phyloP scores from a whole-genome alignment of 345 rosid genomes.

The Camelina hispida region DNA sequence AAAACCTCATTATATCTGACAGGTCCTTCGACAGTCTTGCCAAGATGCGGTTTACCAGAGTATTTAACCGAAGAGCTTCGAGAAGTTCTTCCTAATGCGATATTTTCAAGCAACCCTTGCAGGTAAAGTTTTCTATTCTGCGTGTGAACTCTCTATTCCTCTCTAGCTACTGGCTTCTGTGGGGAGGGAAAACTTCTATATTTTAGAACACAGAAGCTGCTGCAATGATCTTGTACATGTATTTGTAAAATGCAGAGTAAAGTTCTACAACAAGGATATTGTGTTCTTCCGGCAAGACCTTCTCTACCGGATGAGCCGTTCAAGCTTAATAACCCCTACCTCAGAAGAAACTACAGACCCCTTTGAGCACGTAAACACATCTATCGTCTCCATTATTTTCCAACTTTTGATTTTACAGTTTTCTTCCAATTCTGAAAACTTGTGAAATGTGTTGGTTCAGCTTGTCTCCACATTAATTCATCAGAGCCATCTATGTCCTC shows the following conservation, averaged over 20 bases:
- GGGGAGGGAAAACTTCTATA: too few species aligned
- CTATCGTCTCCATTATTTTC: slow-evolving; percentile 17
- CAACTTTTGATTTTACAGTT: background rate
- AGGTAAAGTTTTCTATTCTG: slow-evolving; percentile 51
- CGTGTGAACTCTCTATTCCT: slow-evolving; percentile 1
- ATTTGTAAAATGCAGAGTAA: slow-evolving; percentile 60
- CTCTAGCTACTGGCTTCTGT: too few species aligned
- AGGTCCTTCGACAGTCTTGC: slow-evolving; percentile 88
- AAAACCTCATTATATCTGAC: slow-evolving; percentile 35
- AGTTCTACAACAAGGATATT: slow-evolving; percentile 81
- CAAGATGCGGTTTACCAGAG: slow-evolving; percentile 77
- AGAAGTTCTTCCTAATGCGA: slow-evolving; percentile 67
- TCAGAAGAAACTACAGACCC: slow-evolving; percentile 77
- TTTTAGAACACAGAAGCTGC: background rate
- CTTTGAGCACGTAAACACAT: slow-evolving; percentile 68
- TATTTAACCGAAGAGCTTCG: slow-evolving; percentile 75
- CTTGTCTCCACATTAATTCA: slow-evolving; percentile 84
- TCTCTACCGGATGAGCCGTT: slow-evolving; percentile 83
- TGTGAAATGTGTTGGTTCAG: slow-evolving; percentile 52
- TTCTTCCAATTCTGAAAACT: background rate
- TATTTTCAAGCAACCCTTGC: slow-evolving; percentile 95
- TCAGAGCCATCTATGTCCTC: slow-evolving; percentile 92
- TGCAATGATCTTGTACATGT: background rate
- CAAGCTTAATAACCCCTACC: slow-evolving; percentile 83
- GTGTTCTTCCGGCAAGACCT: slow-evolving; percentile 85